phyloP scores from a whole-genome alignment of 2,329 filamentous ascomycete genomes.

The Aspergillus caelatus region DNA sequence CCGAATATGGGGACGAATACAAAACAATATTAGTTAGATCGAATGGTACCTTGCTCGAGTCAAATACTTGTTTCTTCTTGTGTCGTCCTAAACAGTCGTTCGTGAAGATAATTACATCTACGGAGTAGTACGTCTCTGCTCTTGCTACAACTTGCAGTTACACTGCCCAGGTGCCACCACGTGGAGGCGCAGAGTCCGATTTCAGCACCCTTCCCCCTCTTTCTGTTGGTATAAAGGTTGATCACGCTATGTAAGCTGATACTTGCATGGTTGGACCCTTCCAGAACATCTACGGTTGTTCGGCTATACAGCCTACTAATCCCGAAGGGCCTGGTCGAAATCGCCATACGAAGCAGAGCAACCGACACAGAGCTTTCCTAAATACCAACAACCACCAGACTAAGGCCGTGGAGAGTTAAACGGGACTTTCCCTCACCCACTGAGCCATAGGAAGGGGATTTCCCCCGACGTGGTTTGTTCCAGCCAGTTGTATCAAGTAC shows the following conservation, averaged over 20 bases:
- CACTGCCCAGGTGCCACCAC: not conserved
- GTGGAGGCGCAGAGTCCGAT: not conserved
- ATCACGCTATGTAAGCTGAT: not conserved
- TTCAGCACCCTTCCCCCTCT: not conserved
- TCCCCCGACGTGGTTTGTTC: not conserved
- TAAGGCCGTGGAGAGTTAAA: no score
- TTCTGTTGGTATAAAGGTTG: not conserved
- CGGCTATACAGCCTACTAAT: not conserved
- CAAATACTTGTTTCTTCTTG: no score
- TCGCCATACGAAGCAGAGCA: not conserved
- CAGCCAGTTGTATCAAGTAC: not conserved
- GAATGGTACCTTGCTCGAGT: no score
- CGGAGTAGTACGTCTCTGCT: not conserved
- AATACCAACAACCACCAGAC: no score
- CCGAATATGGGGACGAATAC: no score
- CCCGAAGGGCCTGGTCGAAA: not conserved
- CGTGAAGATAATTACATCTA: not conserved
- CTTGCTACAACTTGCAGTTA: not conserved
- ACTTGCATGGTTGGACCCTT: not conserved
- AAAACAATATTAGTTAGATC: no score
- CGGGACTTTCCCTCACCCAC: not conserved
- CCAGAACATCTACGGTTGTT: not conserved
- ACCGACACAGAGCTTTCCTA: not conserved
- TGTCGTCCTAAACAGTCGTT: no score
- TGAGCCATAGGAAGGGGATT: not conserved